Evolutionary conservation across 2,329 filamentous ascomycete genomes (phyloP).

Genomic region (Parascedosporium putredinis): DNA sequence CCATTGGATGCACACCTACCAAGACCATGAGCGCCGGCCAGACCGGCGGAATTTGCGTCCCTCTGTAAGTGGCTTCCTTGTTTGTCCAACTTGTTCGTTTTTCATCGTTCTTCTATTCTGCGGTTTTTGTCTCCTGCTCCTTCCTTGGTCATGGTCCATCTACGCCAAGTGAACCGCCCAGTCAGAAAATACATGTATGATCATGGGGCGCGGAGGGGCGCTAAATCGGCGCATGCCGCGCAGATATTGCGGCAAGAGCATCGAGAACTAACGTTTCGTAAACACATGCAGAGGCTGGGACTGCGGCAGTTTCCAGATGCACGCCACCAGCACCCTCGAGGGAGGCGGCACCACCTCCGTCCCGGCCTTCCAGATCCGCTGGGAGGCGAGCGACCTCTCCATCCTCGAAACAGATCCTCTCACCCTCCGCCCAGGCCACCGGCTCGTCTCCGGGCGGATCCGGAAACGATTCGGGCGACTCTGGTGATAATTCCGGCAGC

Average conservation of each 20-base stretch:
- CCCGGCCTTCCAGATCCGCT: constrained; percentile 7
- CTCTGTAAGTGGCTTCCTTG: background rate
- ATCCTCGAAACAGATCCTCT: constrained; percentile 6
- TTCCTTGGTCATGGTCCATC: too few relatives aligned
- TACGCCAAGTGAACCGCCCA: too few relatives aligned
- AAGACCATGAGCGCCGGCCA: constrained; percentile 1
- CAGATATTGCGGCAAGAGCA: too few relatives aligned
- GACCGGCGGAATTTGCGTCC: constrained; percentile 4
- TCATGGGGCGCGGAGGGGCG: too few relatives aligned
- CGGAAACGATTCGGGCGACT: background rate
- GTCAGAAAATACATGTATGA: too few relatives aligned
- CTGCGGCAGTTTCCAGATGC: background rate
- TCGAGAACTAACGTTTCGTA: background rate
- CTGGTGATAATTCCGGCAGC: background rate
- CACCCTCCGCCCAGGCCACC: background rate
- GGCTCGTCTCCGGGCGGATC: background rate
- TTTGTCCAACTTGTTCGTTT: background rate
- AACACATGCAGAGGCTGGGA: background rate
- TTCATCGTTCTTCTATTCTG: background rate
- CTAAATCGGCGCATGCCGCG: too few relatives aligned
- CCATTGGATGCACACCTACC: constrained; percentile 3
- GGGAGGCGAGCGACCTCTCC: constrained; percentile 3
- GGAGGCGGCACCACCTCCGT: background rate
- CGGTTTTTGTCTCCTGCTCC: too few relatives aligned
- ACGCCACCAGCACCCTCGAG: background rate